Evolutionary conservation across 257 asterid species (phyloP).

Genomic region (Jasminum sambac): DNA sequence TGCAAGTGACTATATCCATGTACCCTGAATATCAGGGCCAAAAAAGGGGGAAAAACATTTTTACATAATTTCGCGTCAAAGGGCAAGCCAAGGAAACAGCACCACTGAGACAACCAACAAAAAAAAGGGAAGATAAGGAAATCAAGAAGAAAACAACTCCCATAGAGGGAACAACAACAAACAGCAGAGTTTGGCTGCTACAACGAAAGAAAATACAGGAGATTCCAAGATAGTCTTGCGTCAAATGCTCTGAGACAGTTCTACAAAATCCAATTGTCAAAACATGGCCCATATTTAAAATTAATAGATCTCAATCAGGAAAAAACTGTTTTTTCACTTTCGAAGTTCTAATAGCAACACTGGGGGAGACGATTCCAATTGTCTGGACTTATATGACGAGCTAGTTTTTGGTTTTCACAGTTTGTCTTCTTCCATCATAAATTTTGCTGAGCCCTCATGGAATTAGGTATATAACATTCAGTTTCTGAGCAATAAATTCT

Average conservation of each 20-base stretch:
- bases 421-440: neutral
- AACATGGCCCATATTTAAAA: neutral
- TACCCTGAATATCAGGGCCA: neutral
- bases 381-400: neutral
- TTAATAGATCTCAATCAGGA: neutral
- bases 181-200: neutral
- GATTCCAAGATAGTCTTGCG: neutral
- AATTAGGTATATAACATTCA: neutral
- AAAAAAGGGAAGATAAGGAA: neutral
- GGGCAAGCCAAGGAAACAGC: neutral
- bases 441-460: neutral
- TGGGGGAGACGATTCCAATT: neutral
- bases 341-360: neutral
- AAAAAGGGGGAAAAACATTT: no score
- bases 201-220: neutral
- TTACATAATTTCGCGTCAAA: no score
- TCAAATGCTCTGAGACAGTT: neutral
- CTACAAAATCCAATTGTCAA: neutral
- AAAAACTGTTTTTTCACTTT: neutral
- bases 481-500: neutral
- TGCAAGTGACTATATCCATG: neutral
- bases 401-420: neutral
- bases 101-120: neutral
- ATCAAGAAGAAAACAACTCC: neutral
- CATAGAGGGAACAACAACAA: neutral